Evolutionary conservation across 768 basidiomycete species (phyloP), one percentile per base, ranked within the genome.

Genomic region (Auricularia sp.): DNA sequence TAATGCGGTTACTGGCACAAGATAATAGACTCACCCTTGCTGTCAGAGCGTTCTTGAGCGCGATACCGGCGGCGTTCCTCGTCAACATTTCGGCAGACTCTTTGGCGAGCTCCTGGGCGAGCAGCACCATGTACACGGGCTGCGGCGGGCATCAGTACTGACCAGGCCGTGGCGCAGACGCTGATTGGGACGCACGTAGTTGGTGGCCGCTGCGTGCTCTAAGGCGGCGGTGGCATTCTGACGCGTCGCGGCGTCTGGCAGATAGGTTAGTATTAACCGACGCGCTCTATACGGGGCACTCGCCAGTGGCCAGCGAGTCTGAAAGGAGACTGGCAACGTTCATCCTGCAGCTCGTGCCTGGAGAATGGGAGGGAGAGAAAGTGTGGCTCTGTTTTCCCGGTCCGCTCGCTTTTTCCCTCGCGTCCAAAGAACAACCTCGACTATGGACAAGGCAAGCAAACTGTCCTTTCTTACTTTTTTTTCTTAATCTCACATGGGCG

Each of bases 11-110:
- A 51, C 14, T 58, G 36, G 36, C 21, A 12, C 2, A 59, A 59
- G 66, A 68, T 62, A 62, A 61, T 63, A 62, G 65, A 72, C 91
- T 76, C 79, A 98, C 96, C 71, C 92, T 81, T 66, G 95, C 93
- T 39, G 88, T 84, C 65, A 99, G 77, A 66, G 93, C 84, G 76
- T 99, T 99, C 84, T 98, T 99, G 76, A 99, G 80, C 21, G 96
- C 95, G 62, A 99, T 81, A 74, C 93, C 94, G 29, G 97, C 95
- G n/a, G 96, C 94, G 72, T 91, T 96, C 69, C 97, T 83, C 62
- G 95, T 84, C 74, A 93, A 87, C 39, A 86, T 71, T 14, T 82
- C 79, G 5, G 82, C 83, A 54, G 67, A 77, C 73, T 94, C 92
- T 69, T 93, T 88, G 35, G 87, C 85, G 59, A 99, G 84, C 68